These are phyloP conservation scores for Podosphaera aphanis DNA, from an alignment of 2,329 filamentous ascomycete genomes.

Conservation along the genomic window DNA sequence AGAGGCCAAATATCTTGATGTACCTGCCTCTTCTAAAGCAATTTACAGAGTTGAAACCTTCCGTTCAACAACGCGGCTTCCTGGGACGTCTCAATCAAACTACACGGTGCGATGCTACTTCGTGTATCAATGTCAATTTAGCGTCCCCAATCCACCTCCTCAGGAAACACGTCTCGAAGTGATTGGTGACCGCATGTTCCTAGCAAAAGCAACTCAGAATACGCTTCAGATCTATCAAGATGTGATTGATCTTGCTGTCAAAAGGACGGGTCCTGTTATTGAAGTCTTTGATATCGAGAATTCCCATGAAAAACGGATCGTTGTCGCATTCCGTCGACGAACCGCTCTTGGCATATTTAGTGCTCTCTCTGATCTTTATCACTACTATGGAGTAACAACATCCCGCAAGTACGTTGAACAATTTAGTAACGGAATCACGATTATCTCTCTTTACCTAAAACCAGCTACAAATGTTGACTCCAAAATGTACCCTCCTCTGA, in stretches of 20 bases:
- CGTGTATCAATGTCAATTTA: slow-evolving; percentile 89
- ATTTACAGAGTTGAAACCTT: slow-evolving; percentile 93
- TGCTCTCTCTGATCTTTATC: slow-evolving; percentile 83
- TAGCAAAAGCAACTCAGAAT: slow-evolving; percentile 87
- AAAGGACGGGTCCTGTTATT: slow-evolving; percentile 77
- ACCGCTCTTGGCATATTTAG: slow-evolving; percentile 88
- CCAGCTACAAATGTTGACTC: slow-evolving; percentile 37
- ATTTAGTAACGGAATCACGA: slow-evolving; percentile 93
- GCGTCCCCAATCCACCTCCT: slow-evolving; percentile 45
- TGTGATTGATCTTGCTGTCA: slow-evolving; percentile 67
- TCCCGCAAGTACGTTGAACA: slow-evolving; percentile 96
- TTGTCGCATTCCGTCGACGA: slow-evolving; percentile 82
- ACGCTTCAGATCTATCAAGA: slow-evolving; percentile 91
- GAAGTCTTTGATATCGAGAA: slow-evolving; percentile 93
- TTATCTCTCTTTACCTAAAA: slow-evolving; percentile 86
- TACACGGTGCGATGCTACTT: slow-evolving; percentile 92
- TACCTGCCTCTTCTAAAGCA: slow-evolving; percentile 32
- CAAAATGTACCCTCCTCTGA: slow-evolving; percentile 50
- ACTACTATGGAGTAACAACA: slow-evolving; percentile 93
- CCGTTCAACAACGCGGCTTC: slow-evolving; percentile 65
- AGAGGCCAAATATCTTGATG: slow-evolving; percentile 82
- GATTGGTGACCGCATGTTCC: slow-evolving; percentile 79
- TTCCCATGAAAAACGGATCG: slow-evolving; percentile 74
- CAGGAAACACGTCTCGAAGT: slow-evolving; percentile 74
- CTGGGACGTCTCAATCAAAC: slow-evolving; percentile 38